Conservation (phyloP, 768 basidiomycete genomes). For the Boletales sp. region DNA sequence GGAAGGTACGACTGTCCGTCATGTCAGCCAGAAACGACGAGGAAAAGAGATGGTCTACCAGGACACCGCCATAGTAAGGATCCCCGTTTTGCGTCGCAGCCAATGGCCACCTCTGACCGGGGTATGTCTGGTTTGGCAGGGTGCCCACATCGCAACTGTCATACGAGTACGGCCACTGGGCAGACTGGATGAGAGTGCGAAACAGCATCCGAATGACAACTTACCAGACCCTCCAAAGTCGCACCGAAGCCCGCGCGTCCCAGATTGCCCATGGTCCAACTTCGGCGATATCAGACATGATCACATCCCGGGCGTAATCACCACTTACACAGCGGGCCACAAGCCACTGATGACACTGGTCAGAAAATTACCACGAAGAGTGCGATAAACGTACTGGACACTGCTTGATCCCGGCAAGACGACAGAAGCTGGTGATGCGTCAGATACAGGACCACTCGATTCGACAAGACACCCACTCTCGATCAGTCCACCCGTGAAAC, state of each 20-base stretch:
- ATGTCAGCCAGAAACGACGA: constrained; percentile 1
- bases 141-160: constrained; percentile 75
- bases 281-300: constrained; percentile 13
- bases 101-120: constrained; percentile 41
- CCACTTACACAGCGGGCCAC: constrained; percentile 45
- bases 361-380: not conserved
- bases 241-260: constrained; percentile 54
- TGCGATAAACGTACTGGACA: constrained; percentile 24
- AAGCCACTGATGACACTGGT: constrained; percentile 32
- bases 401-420: constrained; percentile 41
- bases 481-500: constrained; percentile 76
- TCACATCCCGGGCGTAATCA: not conserved
- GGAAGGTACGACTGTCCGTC: constrained; percentile 41
- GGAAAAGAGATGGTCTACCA: constrained; percentile 16
- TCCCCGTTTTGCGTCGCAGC: constrained; percentile 41
- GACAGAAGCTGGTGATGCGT: constrained; percentile 30
- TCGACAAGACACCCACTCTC: constrained; percentile 33
- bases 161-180: constrained; percentile 53
- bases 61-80: constrained; percentile 24
- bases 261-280: constrained; percentile 56
- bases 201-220: constrained; percentile 18
- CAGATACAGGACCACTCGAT: not conserved
- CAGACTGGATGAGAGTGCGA: not conserved
- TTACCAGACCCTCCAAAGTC: constrained; percentile 59
- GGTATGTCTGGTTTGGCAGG: constrained; percentile 65